These are phyloP conservation scores for Fibroporia radiculosa DNA, from an alignment of 768 basidiomycete species.

Conservation along the genomic window DNA sequence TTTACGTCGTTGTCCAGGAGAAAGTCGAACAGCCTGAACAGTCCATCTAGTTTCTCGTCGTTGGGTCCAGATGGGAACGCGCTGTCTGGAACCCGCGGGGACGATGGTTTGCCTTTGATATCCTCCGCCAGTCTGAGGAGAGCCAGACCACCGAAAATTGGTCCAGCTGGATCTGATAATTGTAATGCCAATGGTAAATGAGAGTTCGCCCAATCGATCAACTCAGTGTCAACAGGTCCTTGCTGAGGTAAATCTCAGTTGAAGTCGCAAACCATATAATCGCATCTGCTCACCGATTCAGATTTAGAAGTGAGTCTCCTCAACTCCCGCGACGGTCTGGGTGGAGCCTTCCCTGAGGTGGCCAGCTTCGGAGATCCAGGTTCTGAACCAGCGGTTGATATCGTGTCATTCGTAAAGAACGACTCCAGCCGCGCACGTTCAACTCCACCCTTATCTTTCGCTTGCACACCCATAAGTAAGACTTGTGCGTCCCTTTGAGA, in stretches of 20 bases:
- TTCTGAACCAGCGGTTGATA: slow-evolving; percentile 25
- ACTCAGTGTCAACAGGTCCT: slow-evolving; percentile 33
- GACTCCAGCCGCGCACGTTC: slow-evolving; percentile 47
- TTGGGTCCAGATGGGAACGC: slow-evolving; percentile 61
- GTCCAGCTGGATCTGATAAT: slow-evolving; percentile 36
- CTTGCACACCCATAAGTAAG: slow-evolving; percentile 51
- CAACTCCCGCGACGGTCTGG: slow-evolving; percentile 61
- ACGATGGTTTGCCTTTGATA: slow-evolving; percentile 56
- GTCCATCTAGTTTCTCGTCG: slow-evolving; percentile 79
- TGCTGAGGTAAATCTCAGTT: slow-evolving; percentile 3
- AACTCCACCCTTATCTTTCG: slow-evolving; percentile 26
- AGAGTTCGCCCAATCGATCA: slow-evolving; percentile 86
- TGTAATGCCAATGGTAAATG: slow-evolving; percentile 62
- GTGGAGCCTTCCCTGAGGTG: slow-evolving; percentile 33
- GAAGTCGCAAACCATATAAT: not conserved
- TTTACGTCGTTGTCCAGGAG: slow-evolving; percentile 86
- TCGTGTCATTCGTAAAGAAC: slow-evolving; percentile 41
- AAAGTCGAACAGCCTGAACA: slow-evolving; percentile 89
- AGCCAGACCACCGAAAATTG: slow-evolving; percentile 61
- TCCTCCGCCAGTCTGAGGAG: slow-evolving; percentile 83
- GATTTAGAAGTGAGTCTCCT: slow-evolving; percentile 29
- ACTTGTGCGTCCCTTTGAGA: slow-evolving; percentile 74
- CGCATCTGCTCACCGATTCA: slow-evolving; percentile 11
- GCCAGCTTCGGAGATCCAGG: slow-evolving; percentile 10
- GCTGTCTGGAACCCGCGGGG: slow-evolving; percentile 69